Percentiles rank a stretch among this genome's conserved stretches.
phyloP scores from a whole-genome alignment of 169 alveolate genomes.

The Plasmodium inui region DNA sequence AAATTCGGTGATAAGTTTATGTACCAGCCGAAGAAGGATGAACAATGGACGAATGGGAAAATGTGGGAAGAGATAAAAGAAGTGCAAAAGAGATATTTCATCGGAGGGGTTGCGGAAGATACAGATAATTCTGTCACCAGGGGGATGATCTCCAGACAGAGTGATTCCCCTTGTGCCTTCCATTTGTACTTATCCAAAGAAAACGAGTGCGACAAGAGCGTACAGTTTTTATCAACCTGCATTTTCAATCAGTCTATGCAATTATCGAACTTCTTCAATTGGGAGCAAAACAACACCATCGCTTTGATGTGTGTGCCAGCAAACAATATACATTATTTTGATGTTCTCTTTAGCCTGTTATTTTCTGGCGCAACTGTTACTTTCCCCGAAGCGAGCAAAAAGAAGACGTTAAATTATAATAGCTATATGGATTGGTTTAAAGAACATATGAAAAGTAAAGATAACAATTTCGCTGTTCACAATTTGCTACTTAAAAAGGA shows the following conservation, averaged over 20 bases:
- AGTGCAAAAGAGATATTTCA: not conserved
- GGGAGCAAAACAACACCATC: slow-evolving; percentile 2
- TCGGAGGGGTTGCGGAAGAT: not conserved
- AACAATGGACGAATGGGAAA: not conserved
- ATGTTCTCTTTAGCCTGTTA: slow-evolving; percentile 30
- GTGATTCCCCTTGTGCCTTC: not conserved
- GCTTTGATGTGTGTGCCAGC: slow-evolving; percentile 59
- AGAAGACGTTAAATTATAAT: slow-evolving; percentile 20
- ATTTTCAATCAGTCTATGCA: slow-evolving; percentile 29
- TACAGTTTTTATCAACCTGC: slow-evolving; percentile 26
- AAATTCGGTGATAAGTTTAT: slow-evolving; percentile 13
- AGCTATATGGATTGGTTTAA: slow-evolving; percentile 71
- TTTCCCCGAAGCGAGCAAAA: slow-evolving; percentile 53
- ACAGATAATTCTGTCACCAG: not conserved
- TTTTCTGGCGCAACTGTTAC: slow-evolving; percentile 20
- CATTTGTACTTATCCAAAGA: slow-evolving; percentile 57
- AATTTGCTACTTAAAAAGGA: slow-evolving; percentile 39
- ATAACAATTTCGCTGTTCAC: slow-evolving; percentile 49
- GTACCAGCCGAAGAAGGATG: not conserved
- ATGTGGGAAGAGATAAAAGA: not conserved
- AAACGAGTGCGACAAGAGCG: slow-evolving; percentile 68
- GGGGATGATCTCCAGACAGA: not conserved
- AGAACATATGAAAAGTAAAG: slow-evolving; percentile 38
- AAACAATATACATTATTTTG: slow-evolving; percentile 63
- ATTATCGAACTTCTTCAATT: not conserved